Conservation (phyloP, 2,329 filamentous ascomycete species). For the Colletotrichum lindemuthianum region DNA sequence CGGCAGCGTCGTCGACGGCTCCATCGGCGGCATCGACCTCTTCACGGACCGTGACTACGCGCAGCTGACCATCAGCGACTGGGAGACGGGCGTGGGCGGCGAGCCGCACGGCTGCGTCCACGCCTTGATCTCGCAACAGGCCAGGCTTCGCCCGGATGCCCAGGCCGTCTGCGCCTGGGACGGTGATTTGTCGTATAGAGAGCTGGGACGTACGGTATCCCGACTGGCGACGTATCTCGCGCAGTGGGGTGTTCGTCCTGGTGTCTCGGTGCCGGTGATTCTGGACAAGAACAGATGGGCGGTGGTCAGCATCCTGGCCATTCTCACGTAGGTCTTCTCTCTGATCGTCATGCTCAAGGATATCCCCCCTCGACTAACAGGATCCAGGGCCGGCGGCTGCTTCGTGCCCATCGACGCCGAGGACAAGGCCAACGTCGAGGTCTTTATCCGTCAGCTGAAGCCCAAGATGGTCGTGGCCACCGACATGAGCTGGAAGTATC, state of each 20-base stretch:
- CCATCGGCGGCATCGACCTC: conserved; percentile 59
- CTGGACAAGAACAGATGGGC: conserved; percentile 76
- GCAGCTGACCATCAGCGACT: conserved; percentile 64
- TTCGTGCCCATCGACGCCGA: conserved; percentile 61
- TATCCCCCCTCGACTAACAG: conserved; percentile 42
- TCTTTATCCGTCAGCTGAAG: conserved; percentile 55
- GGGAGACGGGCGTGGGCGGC: conserved; percentile 50
- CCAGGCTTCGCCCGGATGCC: conserved; percentile 49
- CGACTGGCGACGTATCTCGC: conserved; percentile 57
- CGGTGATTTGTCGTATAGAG: conserved; percentile 53
- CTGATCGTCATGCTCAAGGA: accelerated
- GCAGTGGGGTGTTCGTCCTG: conserved; percentile 59
- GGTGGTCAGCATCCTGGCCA: conserved; percentile 75
- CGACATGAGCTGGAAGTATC: conserved; percentile 51
- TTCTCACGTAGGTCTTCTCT: conserved; percentile 68
- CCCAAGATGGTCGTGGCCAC: conserved; percentile 57
- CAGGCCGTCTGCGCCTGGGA: conserved; percentile 57
- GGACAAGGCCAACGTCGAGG: conserved; percentile 52
- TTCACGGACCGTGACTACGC: conserved; percentile 66
- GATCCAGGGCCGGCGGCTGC: conserved; percentile 54
- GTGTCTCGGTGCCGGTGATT: conserved; percentile 71
- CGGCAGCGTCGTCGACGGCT: conserved; percentile 50
- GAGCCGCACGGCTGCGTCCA: conserved; percentile 56
- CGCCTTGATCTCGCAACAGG: conserved; percentile 55
- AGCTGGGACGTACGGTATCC: conserved; percentile 50